Base-by-base conservation (phyloP, 208 protist genomes). In the Tritrichomonas foetus region DNA sequence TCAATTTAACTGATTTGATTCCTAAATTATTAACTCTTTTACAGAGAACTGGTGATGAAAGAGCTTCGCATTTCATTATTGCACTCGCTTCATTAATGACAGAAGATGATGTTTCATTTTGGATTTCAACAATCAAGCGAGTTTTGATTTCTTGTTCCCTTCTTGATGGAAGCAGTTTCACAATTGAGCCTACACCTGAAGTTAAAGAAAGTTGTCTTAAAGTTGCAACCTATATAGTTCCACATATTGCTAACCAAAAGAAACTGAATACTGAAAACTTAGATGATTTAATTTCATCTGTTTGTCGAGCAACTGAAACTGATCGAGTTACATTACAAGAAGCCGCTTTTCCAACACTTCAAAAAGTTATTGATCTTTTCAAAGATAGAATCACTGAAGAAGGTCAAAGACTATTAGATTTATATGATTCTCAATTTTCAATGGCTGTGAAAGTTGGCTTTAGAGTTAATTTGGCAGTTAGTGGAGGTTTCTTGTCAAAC, bases 371-470 rank as follows among this genome's bases (percentile, higher is more conserved):
- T 16, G 47, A 57, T n/a, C 30, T 89, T 36, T 89, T 89, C 27
- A 57, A 53, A 39, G 20, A 49, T 16, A 61, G 41, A 9, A 30
- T 39, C 13, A 57, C 41, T 20, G 78, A 89, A 89, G 78, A 89
- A 57, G 47, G 47, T 53, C 20, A 89, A n/a, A 57, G 22, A 8
- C 11, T 57, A 13, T 30, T 89, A 5, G 16, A 30, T 61, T 47
- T 89, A 39, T 89, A 89, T 57, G 78, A 89, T 20, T 89, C 78
- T 22, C 78, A 89, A 57, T 89, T 89, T 47, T 2, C 47, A 39
- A 20, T 33, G 22, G 78, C 47, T 33, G 47, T 89, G 1, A 89
- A 50, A 89, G 47, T 30, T 36, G 78, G 78, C 20, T 89, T 89
- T 16, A n/a, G 0, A 16, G 9, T 89, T 3, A 36, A 89, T 39